Evolutionary conservation across 2,329 filamentous ascomycete species (phyloP).

Genomic region (Bipolaris oryzae): DNA sequence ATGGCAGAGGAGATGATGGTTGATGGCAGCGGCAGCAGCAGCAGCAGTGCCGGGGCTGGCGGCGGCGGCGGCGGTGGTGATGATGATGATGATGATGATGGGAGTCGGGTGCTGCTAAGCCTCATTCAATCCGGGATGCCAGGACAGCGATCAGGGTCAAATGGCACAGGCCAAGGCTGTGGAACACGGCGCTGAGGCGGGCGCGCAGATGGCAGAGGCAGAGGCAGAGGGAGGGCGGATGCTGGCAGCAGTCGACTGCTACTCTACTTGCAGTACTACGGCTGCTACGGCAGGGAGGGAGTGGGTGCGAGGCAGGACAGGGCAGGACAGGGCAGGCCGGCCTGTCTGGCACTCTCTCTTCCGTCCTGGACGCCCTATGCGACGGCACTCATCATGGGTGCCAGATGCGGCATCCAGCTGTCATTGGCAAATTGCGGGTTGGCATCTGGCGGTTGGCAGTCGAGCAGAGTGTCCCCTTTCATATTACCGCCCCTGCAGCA

Average conservation of each 20-base stretch:
- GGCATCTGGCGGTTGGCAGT: conserved; percentile 4
- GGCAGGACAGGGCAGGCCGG: background rate
- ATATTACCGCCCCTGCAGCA: conserved; percentile 10
- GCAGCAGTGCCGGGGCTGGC: background rate
- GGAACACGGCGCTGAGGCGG: conserved; percentile 10
- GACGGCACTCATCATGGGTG: conserved; percentile 2
- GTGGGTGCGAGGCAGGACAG: background rate
- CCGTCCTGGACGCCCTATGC: conserved; percentile 3
- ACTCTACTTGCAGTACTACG: too few relatives aligned
- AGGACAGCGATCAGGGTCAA: conserved; percentile 16
- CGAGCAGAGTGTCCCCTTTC: background rate
- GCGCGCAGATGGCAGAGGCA: background rate
- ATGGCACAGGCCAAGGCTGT: conserved; percentile 12
- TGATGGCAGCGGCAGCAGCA: background rate
- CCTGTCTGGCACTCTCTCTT: too few relatives aligned
- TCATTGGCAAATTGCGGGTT: conserved; percentile 7
- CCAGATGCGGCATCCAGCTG: conserved; percentile 1
- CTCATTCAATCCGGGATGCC: conserved; percentile 12
- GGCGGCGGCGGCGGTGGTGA: background rate
- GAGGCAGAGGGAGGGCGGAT: background rate
- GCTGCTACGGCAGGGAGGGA: too few relatives aligned
- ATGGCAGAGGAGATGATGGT: background rate
- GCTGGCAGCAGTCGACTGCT: background rate
- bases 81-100: background rate
- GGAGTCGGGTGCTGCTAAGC: conserved; percentile 13